These are phyloP conservation scores for Aurifilum marmelostoma DNA, from an alignment of 2,329 filamentous ascomycete genomes.

Conservation along the genomic window DNA sequence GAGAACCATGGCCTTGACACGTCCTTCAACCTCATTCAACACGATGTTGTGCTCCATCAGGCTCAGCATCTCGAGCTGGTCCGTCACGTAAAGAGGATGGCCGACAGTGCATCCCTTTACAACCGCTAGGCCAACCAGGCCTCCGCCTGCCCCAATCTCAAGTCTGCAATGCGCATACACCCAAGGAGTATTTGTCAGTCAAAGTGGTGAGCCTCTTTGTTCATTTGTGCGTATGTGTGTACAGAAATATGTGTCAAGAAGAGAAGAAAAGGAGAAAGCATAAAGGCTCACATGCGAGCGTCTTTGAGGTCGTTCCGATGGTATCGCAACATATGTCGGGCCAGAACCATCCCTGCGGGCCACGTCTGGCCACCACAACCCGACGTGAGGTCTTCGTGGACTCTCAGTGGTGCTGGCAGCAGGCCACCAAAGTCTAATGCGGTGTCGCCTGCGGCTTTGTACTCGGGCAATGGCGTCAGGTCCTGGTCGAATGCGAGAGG, in stretches of 20 bases:
- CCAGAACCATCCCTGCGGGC: constrained; percentile 89
- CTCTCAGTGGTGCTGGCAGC: constrained; percentile 67
- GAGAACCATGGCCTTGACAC: constrained; percentile 70
- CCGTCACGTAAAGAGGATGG: constrained; percentile 74
- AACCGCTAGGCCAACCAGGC: constrained; percentile 74
- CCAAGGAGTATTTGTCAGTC: not conserved
- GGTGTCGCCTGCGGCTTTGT: constrained; percentile 58
- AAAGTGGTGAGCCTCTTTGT: not conserved
- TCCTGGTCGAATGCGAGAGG: constrained; percentile 57
- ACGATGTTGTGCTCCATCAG: constrained; percentile 86
- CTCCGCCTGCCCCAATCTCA: constrained; percentile 90
- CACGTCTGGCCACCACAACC: constrained; percentile 94
- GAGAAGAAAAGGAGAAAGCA: not conserved
- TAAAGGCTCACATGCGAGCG: constrained; percentile 70
- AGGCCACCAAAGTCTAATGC: constrained; percentile 72
- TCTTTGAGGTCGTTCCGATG: constrained; percentile 64
- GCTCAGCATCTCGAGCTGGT: constrained; percentile 82
- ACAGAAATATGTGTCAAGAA: not conserved
- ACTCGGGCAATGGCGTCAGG: constrained; percentile 61
- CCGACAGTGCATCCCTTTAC: constrained; percentile 59
- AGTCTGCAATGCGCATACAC: constrained; percentile 57
- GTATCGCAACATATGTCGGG: constrained; percentile 81
- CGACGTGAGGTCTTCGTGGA: constrained; percentile 83
- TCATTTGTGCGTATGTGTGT: not conserved
- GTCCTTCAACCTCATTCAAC: constrained; percentile 72